Evolutionary conservation across 495 filamentous ascomycete species (phyloP).

Genomic region (Xylaria curta): DNA sequence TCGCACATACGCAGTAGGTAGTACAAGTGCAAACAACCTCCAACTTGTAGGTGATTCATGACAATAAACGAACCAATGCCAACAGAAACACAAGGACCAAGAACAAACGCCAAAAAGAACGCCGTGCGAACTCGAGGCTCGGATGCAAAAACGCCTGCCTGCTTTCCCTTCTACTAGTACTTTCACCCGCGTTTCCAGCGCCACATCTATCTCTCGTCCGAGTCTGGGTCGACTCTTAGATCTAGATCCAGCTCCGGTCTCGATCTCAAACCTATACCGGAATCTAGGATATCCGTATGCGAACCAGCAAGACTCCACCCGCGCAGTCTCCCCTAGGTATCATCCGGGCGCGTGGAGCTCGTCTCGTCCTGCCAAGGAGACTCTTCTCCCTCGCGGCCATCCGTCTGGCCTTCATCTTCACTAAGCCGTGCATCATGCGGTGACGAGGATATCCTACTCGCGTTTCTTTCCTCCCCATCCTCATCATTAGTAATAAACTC

Average conservation of each 20-base stretch:
- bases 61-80: background rate
- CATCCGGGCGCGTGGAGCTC: background rate
- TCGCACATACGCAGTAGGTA: background rate
- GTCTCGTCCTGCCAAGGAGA: constrained; percentile 36
- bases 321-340: constrained; percentile 22
- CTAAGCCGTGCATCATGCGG: constrained; percentile 12
- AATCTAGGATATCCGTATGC: background rate
- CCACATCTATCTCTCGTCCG: background rate
- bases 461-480: constrained; percentile 32
- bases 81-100: background rate
- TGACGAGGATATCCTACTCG: constrained; percentile 27
- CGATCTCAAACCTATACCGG: background rate
- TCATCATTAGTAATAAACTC: background rate
- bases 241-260: background rate
- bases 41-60: background rate
- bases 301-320: constrained; percentile 10
- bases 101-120: constrained; percentile 7
- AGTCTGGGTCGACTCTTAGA: background rate
- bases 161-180: background rate
- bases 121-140: background rate
- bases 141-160: background rate
- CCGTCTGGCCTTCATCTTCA: constrained; percentile 16
- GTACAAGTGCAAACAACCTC: background rate
- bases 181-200: background rate
- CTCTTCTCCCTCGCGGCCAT: constrained; percentile 27